These are phyloP conservation scores for Saitoella complicata DNA, from an alignment of 805 yeast species.

Conservation along the genomic window DNA sequence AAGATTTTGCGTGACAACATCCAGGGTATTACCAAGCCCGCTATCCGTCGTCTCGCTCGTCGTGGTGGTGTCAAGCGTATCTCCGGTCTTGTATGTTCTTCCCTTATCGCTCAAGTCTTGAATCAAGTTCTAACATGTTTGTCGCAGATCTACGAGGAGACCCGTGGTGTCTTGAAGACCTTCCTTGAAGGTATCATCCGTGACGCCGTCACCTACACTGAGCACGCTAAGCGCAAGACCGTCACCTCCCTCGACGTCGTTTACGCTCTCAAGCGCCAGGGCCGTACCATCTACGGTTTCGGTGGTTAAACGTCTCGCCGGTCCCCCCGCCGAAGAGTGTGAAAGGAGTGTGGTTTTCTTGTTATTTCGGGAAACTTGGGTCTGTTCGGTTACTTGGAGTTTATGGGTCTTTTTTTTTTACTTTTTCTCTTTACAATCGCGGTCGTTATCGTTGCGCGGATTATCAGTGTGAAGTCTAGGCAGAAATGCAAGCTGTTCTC, in stretches of 20 bases:
- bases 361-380: neutral
- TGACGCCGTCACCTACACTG: slow-evolving; percentile 98
- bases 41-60: slow-evolving; percentile 99
- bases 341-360: neutral
- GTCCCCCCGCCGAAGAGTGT: neutral
- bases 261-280: slow-evolving; percentile 99
- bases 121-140: neutral
- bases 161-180: slow-evolving; percentile 88
- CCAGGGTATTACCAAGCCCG: slow-evolving; percentile 99
- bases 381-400: no score
- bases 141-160: slow-evolving; percentile 75
- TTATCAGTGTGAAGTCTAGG: no score
- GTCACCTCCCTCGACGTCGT: slow-evolving; percentile 97
- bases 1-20: slow-evolving; percentile 98
- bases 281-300: slow-evolving; percentile 99
- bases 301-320: slow-evolving; percentile 57
- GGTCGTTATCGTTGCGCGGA: no score
- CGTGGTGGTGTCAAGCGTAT: slow-evolving; percentile 99
- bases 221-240: slow-evolving; percentile 99
- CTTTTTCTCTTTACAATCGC: no score
- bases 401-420: neutral
- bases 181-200: slow-evolving; percentile 95
- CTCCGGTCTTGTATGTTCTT: slow-evolving; percentile 50
- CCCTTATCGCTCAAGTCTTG: neutral
- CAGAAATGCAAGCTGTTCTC: no score